phyloP scores from a whole-genome alignment of 495 filamentous ascomycete species.

The Melanomma pulvis-pyrius region DNA sequence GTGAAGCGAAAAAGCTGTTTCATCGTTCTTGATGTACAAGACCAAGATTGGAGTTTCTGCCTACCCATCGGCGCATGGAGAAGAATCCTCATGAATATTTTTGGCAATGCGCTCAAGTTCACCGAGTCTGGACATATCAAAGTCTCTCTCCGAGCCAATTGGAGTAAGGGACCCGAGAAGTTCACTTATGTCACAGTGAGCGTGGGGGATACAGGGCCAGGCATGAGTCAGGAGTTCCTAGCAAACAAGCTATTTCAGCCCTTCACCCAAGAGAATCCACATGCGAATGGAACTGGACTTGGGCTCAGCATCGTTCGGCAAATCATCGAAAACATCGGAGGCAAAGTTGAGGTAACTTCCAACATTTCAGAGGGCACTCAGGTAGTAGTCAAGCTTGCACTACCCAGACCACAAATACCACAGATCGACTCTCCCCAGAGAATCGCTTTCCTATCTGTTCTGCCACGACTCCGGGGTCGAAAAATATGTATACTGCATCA shows the following conservation, averaged over 20 bases:
- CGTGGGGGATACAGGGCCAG: constrained; percentile 41
- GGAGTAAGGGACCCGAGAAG: neutral
- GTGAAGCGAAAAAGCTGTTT: constrained; percentile 15
- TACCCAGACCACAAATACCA: constrained; percentile 1
- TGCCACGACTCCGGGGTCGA: constrained; percentile 9
- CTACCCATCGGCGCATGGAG: constrained; percentile 28
- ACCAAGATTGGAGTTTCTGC: constrained; percentile 27
- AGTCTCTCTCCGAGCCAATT: constrained; percentile 31
- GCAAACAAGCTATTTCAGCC: constrained; percentile 37
- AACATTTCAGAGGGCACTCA: constrained; percentile 34
- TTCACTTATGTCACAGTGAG: constrained; percentile 23
- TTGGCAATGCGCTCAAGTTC: constrained; percentile 46
- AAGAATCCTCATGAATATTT: constrained; percentile 43
- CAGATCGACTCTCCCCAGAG: neutral
- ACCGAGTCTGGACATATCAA: constrained; percentile 39
- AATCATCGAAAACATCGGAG: constrained; percentile 39
- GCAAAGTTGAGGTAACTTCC: constrained; percentile 37
- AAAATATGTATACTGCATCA: constrained; percentile 20
- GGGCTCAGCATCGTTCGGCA: constrained; percentile 42
- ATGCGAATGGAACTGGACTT: constrained; percentile 43
- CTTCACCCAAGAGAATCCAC: constrained; percentile 43
- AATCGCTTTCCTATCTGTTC: neutral
- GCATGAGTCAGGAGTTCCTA: constrained; percentile 41
- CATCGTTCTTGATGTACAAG: constrained; percentile 34
- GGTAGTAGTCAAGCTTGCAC: constrained; percentile 29